Base-by-base conservation (phyloP, 805 yeast species). In the Sugiyamaella boreocaroliniensis region DNA sequence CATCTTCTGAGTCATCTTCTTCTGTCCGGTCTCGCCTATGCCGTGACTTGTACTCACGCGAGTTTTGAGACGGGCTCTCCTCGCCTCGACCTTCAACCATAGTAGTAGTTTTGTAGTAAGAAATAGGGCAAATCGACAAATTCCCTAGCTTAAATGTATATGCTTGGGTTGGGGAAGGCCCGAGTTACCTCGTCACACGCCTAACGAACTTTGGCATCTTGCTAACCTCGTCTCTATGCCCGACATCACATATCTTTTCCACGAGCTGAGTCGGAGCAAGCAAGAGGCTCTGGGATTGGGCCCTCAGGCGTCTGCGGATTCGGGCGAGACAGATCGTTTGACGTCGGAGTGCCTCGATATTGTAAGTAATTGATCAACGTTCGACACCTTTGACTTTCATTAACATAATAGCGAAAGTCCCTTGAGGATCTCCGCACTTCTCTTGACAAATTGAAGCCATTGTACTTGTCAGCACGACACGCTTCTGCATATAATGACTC, bases 391-490 rank as follows among this genome's bases (percentile, higher is more conserved):
- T 12, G n/a, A 10, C 29, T 16, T 2, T 10, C 12, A 15, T 34
- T 43, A 29, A 43, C 46, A 12, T n/a, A 22, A 22, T n/a, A 45
- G 48, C 18, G 32, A 19, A n/a, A 10, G n/a, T 12, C 41, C 32
- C 40, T 64, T 14, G 42, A 45, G 6, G 58, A 58, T n/a, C 58
- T 66, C 40, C 49, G 51, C 14, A 45, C 40, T 14, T 59, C 59
- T 49, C 55, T 68, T 40, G 45, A 41, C 10, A 51, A 51, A n/a
- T 48, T 68, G 19, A 53, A 69, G n/a, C 64, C 67, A 2, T 52
- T 62, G 29, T 69, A 69, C 50, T 57, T 69, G 14, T 66, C 69
- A 2, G 54, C 61, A 20, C 34, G 54, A 1, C 56, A 50, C 40
- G 48, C 57, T 12, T 42, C 61, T 11, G 50, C 58, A 2, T 40